phyloP scores from a whole-genome alignment of 352 stramenopile genomes.

The Globisporangium paddicum region DNA sequence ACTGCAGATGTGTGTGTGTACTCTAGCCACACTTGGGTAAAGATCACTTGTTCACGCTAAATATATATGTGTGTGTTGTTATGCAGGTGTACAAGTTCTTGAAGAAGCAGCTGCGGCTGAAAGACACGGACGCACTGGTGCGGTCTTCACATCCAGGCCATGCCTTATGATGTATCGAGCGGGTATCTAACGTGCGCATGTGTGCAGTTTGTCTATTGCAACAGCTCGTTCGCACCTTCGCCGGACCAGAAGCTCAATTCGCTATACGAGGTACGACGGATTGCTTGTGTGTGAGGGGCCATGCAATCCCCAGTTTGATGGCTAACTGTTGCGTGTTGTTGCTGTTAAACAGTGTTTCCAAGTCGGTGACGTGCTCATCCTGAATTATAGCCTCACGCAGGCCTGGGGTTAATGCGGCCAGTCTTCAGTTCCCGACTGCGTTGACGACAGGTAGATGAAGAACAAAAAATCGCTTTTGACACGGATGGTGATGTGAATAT shows the following conservation, averaged over 20 bases:
- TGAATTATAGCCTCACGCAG: slow-evolving; percentile 85
- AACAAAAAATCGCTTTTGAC: slow-evolving; percentile 1
- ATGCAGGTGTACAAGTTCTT: slow-evolving; percentile 80
- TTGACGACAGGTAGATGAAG: background rate
- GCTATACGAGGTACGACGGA: slow-evolving; percentile 55
- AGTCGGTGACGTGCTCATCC: slow-evolving; percentile 69
- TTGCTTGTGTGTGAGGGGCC: background rate
- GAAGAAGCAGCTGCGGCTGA: slow-evolving; percentile 76
- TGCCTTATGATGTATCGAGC: background rate
- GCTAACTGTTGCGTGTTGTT: background rate
- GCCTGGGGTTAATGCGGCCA: slow-evolving; percentile 58
- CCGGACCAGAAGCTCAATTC: slow-evolving; percentile 74
- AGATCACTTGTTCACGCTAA: background rate
- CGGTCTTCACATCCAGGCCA: background rate
- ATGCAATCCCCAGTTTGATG: no score
- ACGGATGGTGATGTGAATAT: slow-evolving; percentile 4
- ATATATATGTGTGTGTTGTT: background rate
- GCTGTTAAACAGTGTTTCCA: slow-evolving; percentile 58
- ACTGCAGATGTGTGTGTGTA: background rate
- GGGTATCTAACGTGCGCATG: background rate
- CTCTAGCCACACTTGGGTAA: no score
- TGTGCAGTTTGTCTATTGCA: slow-evolving; percentile 84
- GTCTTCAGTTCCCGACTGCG: slow-evolving; percentile 1
- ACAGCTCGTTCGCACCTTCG: slow-evolving; percentile 82
- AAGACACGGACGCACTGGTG: slow-evolving; percentile 70